A percentile compares a stretch with the other conserved stretches of the same genome.
Conservation (phyloP, 208 protist genomes). For the Eutreptiella sp. region DNA sequence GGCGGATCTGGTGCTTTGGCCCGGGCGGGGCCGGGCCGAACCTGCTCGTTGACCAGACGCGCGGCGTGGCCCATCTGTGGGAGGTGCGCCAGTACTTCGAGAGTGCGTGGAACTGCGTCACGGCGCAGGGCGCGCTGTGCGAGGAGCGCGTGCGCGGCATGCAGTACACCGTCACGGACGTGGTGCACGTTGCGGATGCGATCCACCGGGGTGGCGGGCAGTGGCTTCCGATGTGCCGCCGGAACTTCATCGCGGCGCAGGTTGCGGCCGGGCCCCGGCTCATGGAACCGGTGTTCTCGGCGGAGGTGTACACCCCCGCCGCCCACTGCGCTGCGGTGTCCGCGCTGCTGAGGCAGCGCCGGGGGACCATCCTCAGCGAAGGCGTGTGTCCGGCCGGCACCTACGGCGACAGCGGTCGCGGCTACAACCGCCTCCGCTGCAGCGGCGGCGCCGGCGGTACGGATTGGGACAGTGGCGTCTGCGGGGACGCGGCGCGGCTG, state of each 20-base stretch:
- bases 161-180: constrained; percentile 49
- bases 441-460: too few relatives aligned
- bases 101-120: constrained; percentile 38
- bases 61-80: constrained; percentile 41
- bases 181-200: constrained; percentile 38
- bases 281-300: constrained; percentile 50
- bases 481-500: too few relatives aligned
- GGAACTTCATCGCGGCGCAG: constrained; percentile 31
- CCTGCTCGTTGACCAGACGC: constrained; percentile 45
- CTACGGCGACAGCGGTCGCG: too few relatives aligned
- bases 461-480: too few relatives aligned
- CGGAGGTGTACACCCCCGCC: constrained; percentile 40
- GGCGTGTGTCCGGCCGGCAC: too few relatives aligned
- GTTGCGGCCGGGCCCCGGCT: constrained; percentile 39
- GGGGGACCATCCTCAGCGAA: too few relatives aligned
- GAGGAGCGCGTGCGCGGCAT: constrained; percentile 47
- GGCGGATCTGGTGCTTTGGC: constrained; percentile 38
- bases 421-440: too few relatives aligned
- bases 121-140: constrained; percentile 41
- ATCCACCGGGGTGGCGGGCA: constrained; percentile 48
- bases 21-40: constrained; percentile 38
- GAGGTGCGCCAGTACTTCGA: constrained; percentile 45
- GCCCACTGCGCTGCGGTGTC: too few relatives aligned
- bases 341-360: too few relatives aligned
- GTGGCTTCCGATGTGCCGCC: constrained; percentile 42